Percentiles rank a stretch among this genome's conserved stretches.
These are phyloP conservation scores for Eucalyptus caleyi DNA, from an alignment of 345 rosid genomes.

Conservation along the genomic window DNA sequence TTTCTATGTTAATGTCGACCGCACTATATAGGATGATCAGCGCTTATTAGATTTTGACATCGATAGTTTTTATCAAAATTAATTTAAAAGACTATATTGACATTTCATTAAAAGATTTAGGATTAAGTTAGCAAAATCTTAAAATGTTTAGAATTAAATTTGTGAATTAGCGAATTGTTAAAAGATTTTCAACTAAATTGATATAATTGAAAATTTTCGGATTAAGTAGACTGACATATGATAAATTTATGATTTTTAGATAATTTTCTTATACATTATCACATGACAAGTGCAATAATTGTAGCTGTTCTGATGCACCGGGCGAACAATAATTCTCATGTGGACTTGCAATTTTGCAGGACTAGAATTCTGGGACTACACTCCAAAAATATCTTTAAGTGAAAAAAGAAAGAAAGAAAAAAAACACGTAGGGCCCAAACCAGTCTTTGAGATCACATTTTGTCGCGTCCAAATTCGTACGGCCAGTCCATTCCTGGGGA, in stretches of 20 bases:
- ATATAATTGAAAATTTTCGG: too few relatives aligned
- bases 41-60: not conserved
- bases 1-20: too few relatives aligned
- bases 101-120: too few relatives aligned
- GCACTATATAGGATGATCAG: accelerated
- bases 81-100: too few relatives aligned
- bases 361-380: not conserved
- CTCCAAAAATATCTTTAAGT: not conserved
- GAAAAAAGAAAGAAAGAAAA: too few relatives aligned
- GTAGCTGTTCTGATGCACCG: not conserved
- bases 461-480: not conserved
- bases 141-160: too few relatives aligned
- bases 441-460: not conserved
- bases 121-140: too few relatives aligned
- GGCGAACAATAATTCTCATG: not conserved
- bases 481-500: not conserved
- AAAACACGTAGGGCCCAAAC: not conserved
- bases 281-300: not conserved
- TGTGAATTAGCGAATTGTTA: not conserved
- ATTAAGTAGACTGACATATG: accelerated
- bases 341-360: not conserved
- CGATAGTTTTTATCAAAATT: accelerated
- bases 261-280: not conserved
- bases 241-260: too few relatives aligned
- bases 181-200: too few relatives aligned